Base-by-base conservation (phyloP, 805 yeast genomes). In the Clavispora fructus region DNA sequence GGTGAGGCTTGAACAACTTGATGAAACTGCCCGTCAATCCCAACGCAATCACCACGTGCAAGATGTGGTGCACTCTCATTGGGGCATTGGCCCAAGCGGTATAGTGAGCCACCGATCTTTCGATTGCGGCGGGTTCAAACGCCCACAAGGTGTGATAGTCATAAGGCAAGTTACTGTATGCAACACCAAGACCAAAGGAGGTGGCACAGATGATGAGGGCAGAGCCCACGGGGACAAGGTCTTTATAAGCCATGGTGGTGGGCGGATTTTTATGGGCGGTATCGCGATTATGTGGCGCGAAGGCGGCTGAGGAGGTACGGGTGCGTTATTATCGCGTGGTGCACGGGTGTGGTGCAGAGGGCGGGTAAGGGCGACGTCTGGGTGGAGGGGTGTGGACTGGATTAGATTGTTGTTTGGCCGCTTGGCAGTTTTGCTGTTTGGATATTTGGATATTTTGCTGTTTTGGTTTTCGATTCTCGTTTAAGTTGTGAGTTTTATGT, bases 1-100 rank as follows among this genome's bases (percentile, higher is more conserved):
- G 92, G 40, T 78, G 63, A n/a, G 98, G 97, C 68, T 85, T 85
- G 71, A 84, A 89, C 46, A 92, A 75, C 71, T 89, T 89, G 61
- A 86, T 76, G 53, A 84, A 72, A 47, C 82, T 71, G 6, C 96
- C 96, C 41, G 79, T 39, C 46, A 89, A 73, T 3, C 95, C 97
- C 27, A 90, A 42, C 1, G 61, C 73, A 38, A 82, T 63, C 43
- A 86, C 79, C 29, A 60, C 67, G 56, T 87, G 95, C 56, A 89
- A 71, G 17, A 77, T 75, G 56, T 82, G 78, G 55, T 82, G 77
- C 25, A 87, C 70, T 40, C 67, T 67, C 46, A 45, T 64, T 26
- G 96, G 91, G 27, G 84, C 75, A 25, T 73, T 61, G n/a, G 80
- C 87, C 85, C 95, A 82, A 27, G 71, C 68, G 46, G 77, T 77